Percentiles rank a stretch among this genome's conserved stretches.
phyloP scores from a whole-genome alignment of 768 basidiomycete genomes.

The Zangia roseola region DNA sequence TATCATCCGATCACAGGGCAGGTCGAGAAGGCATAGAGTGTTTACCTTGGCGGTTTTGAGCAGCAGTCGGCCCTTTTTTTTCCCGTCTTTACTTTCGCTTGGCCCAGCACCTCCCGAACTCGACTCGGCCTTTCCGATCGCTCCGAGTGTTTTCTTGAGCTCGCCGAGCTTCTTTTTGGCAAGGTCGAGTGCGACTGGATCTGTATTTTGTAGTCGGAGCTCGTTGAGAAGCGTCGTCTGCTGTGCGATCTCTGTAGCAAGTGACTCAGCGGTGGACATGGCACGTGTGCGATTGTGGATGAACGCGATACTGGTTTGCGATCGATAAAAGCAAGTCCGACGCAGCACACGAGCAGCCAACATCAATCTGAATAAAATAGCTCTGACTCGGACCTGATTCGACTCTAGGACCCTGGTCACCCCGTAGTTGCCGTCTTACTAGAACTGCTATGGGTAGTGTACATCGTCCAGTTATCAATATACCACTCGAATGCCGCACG shows the following conservation, averaged over 20 bases:
- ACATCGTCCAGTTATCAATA: slow-evolving; percentile 8
- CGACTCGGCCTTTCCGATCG: slow-evolving; percentile 35
- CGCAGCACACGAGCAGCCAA: slow-evolving; percentile 13
- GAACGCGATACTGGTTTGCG: slow-evolving; percentile 12
- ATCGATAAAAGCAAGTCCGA: slow-evolving; percentile 36
- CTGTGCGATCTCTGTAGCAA: slow-evolving; percentile 53
- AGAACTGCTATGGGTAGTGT: background rate
- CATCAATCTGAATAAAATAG: slow-evolving; percentile 19
- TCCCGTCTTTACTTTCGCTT: slow-evolving; percentile 41
- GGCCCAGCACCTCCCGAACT: slow-evolving; percentile 35
- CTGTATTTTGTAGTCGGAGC: slow-evolving; percentile 55
- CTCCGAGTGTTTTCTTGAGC: slow-evolving; percentile 55
- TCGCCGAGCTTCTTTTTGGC: slow-evolving; percentile 70
- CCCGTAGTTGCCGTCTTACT: background rate
- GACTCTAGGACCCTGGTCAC: slow-evolving; percentile 25
- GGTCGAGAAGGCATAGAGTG: background rate
- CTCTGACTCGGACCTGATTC: slow-evolving; percentile 16
- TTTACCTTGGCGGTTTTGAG: slow-evolving; percentile 94
- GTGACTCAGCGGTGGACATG: slow-evolving; percentile 43
- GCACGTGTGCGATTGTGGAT: slow-evolving; percentile 17
- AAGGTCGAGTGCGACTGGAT: slow-evolving; percentile 51
- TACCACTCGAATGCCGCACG: slow-evolving; percentile 22
- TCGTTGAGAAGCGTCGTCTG: slow-evolving; percentile 61
- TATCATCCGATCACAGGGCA: background rate
- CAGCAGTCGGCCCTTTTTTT: slow-evolving; percentile 68